Base-by-base conservation (phyloP, 768 basidiomycete species). In the Russula virescens region DNA sequence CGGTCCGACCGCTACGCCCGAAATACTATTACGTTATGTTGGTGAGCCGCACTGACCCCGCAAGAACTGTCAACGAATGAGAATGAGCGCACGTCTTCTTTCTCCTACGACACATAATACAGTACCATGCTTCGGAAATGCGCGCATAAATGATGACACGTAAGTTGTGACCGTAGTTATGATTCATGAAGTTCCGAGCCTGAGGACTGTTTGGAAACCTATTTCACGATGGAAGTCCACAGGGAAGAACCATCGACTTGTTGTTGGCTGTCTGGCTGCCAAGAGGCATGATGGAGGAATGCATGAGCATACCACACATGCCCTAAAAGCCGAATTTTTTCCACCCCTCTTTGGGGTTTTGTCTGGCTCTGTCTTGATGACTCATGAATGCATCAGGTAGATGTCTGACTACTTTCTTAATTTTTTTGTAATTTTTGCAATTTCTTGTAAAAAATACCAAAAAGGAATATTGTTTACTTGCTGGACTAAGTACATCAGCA, bases 1-100 rank as follows among this genome's bases (percentile, higher is more conserved):
- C 14, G 8, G 53, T 64, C 42, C 40, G 47, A 59, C 58, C 53
- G 38, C 31, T 60, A 38, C 42, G 53, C 63, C 53, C 53, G 50
- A 60, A 31, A 49, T 7, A 13, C 3, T 3, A 43, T 43, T 19
- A 43, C 19, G 14, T n/a, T 28, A 40, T 48, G 45, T n/a, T 40
- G 8, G 28, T 26, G 42, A n/a, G 28, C 62, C 62, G 14, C 53
- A 40, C 23, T 59, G 31, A 7, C 19, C 18, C 62, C 62, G 52
- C 46, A 31, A 40, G 3, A 16, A 31, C 21, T 50, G 53, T 54
- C 58, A 51, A 48, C 11, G 23, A 23, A 26, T 38, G 38, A 38
- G 23, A 23, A 26, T 38, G 38, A 38, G 28, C 18, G 38, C 18
- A 21, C 7, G 9, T 35, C 31, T 47, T 43, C 40, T 23, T 52